Base-by-base conservation (phyloP, 306 rosid genomes). In the Phaseolus lunatus region DNA sequence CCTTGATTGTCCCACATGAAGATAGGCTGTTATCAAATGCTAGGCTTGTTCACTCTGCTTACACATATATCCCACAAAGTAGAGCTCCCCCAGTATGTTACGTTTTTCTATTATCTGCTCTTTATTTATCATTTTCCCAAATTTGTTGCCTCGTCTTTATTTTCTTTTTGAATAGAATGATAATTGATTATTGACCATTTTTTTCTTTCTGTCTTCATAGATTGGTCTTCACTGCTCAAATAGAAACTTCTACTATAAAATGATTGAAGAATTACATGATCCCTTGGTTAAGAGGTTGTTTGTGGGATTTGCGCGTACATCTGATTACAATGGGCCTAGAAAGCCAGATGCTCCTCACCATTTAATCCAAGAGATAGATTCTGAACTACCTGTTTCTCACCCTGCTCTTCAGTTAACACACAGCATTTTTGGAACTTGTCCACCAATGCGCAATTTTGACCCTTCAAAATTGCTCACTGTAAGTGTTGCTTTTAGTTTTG, bases 391-490 rank as follows among this genome's bases (percentile, higher is more conserved):
- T 73, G 87, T 92, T 84, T 87, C 91, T 69, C 82, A 80, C 76
- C 96, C 99, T 26, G 99, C 98, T 64, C 98, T 96, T 70, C 88
- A 84, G 87, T 85, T 96, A 79, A 92, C 98, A 0, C 87, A 92
- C 88, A 85, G 84, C 56, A 88, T 96, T 77, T 96, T 96, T 82
- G 99, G 99, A 56, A 92, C 98, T 33, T 92, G 89, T 53, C 99
- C 99, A 29, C 99, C 98, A 9, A 91, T 78, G 87, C 93, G 84
- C 67, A 96, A 96, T 85, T 96, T 96, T 84, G 99, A 96, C 88
- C 99, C 99, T 13, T 97, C 99, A 37, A 96, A 96, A 80, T 81
- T 96, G 89, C 98, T 96, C 78, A 96, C 99, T 5, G 99, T 96
- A 67, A 85, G 97, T 73, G 31, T 45, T 82, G 39, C 54, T 72